Percentiles rank a stretch among this genome's conserved stretches.
Conservation (phyloP, 139 green algal species). For the Spirogloea muscicola region DNA sequence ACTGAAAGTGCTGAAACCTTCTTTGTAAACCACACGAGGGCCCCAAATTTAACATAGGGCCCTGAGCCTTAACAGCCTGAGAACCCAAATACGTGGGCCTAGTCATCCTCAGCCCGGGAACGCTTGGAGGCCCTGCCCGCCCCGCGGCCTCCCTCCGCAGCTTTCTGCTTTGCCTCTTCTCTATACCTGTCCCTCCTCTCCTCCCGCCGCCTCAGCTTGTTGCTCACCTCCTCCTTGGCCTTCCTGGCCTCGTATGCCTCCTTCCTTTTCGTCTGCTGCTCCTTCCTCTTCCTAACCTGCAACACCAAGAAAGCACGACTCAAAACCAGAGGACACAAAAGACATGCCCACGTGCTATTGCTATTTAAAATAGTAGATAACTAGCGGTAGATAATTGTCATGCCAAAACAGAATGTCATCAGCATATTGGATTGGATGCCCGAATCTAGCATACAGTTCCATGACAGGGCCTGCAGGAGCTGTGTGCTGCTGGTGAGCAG, state of each 20-base stretch:
- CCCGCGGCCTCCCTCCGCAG: background rate
- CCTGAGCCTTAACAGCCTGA: no score
- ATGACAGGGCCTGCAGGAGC: no score
- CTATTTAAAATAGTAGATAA: no score
- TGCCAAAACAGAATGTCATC: no score
- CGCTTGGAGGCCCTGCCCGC: background rate
- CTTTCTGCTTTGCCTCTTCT: conserved; percentile 53
- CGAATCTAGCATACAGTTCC: no score
- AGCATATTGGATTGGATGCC: no score
- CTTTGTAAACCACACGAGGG: no score
- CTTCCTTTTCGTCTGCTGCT: conserved; percentile 49
- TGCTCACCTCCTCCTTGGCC: conserved; percentile 58
- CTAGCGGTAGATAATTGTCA: no score
- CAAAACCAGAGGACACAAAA: background rate
- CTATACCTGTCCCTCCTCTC: conserved; percentile 69
- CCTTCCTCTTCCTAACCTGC: conserved; percentile 63
- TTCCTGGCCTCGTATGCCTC: conserved; percentile 53
- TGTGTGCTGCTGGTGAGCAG: no score
- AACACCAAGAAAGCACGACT: background rate
- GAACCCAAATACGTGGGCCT: background rate
- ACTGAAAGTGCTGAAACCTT: no score
- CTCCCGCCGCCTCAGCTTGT: conserved; percentile 30
- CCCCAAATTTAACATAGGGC: no score
- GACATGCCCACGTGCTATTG: no score
- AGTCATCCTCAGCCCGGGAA: background rate